Evolutionary conservation across 495 filamentous ascomycete species (phyloP), one percentile per base, ranked within the genome.

Genomic region (Penicillium flavigenum): DNA sequence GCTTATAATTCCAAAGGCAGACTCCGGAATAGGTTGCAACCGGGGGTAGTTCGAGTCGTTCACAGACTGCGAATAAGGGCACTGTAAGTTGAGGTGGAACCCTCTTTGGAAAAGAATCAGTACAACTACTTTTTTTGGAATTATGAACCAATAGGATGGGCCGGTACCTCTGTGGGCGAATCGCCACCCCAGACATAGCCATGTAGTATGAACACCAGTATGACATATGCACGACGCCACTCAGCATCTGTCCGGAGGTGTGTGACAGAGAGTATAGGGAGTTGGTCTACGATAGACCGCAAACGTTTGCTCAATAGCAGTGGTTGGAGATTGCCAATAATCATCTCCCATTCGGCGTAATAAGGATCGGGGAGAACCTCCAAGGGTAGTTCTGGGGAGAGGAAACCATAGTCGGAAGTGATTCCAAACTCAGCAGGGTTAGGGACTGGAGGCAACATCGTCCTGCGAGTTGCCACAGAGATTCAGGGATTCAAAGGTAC

Each of bases 181-280:
- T 92, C 84, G 69, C 91, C 92, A 64, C 91, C 88, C 94, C 94
- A 99, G 64, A 97, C 90, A 74, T 96, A 98, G 56, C 86, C 88
- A 75, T 98, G 93, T 26, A 91, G 78, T 63, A 97, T 88, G 69
- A 96, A 96, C 19, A 83, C 88, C 53, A 98, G 81, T 38, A 96
- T 78, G 50, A 87, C 84, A 73, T 96, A 97, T 50, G 92, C 93
- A 64, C 93, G 81, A 65, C 90, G 83, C 93, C 92, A 96, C 80
- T 99, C 91, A 58, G 86, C 79, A 68, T 92, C 90, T 56, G 85
- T 81, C 67, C 85, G 81, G 63, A 99, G 81, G 71, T 88, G 82
- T 60, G 83, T 79, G 51, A 91, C 94, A 46, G 87, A 89, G 54
- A 98, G 83, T 42, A 95, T 73, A 3, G 94, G 91, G 51, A 98